A percentile compares a stretch with the other conserved stretches of the same genome.
phyloP scores from a whole-genome alignment of 306 rosid genomes.

The Prunus fruticosa region DNA sequence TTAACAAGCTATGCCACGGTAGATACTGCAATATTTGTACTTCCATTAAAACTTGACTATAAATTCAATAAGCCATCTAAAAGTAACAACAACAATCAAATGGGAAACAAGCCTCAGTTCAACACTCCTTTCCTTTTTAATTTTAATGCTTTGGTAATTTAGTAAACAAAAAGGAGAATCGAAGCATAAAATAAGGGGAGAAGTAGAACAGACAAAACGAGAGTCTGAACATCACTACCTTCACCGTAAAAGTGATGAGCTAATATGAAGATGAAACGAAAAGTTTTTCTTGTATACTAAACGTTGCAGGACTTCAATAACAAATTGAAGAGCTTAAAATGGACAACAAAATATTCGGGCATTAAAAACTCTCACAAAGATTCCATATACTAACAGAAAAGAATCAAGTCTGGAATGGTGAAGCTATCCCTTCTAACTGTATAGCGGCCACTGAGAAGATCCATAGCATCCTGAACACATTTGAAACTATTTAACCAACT shows the following conservation, averaged over 20 bases:
- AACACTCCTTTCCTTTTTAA: no score
- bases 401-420: constrained; percentile 69
- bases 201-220: no score
- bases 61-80: background rate
- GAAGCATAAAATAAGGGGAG: no score
- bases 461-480: constrained; percentile 75
- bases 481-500: constrained; percentile 12
- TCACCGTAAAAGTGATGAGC: no score
- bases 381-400: constrained; percentile 51
- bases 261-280: background rate
- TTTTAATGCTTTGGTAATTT: no score
- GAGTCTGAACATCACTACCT: no score
- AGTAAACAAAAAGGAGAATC: no score
- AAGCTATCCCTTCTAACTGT: constrained; percentile 52
- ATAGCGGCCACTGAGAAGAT: constrained; percentile 82
- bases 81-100: background rate
- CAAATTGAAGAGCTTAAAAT: background rate
- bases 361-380: background rate
- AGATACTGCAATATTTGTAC: constrained; percentile 62
- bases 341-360: background rate
- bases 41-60: constrained; percentile 22
- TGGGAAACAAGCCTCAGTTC: background rate
- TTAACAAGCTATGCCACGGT: constrained; percentile 84
- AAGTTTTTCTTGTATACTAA: background rate
- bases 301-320: background rate